These are phyloP conservation scores for Mycena alexandri DNA, from an alignment of 768 basidiomycete genomes.

Conservation along the genomic window DNA sequence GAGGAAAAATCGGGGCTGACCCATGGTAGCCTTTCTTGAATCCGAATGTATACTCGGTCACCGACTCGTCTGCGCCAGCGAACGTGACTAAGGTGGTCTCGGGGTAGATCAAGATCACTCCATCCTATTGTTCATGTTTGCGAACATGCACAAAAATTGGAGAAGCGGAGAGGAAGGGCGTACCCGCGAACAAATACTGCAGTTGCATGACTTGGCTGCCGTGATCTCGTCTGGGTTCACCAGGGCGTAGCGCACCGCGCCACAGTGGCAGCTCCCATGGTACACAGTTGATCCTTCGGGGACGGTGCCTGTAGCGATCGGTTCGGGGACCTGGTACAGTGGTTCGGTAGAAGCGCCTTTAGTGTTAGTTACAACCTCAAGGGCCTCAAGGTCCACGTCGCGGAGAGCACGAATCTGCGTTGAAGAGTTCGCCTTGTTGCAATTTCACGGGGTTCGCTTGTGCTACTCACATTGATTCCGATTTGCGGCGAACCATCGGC, in stretches of 20 bases:
- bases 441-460: too few species aligned
- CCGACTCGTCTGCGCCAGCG: conserved; percentile 9
- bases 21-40: conserved; percentile 8
- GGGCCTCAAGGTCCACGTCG: conserved; percentile 5
- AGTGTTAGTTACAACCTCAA: neutral
- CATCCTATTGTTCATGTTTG: conserved; percentile 7
- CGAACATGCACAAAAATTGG: too few species aligned
- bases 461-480: conserved; percentile 18
- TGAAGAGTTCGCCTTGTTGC: neutral
- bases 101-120: conserved; percentile 10
- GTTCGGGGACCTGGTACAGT: conserved; percentile 18
- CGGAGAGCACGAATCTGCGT: conserved; percentile 17
- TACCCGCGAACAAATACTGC: conserved; percentile 30
- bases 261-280: conserved; percentile 34
- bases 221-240: conserved; percentile 13
- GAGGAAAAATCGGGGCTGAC: conserved; percentile 7
- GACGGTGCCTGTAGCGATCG: neutral
- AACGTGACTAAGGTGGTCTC: conserved; percentile 11
- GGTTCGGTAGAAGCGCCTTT: neutral
- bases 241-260: conserved; percentile 23
- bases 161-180: neutral
- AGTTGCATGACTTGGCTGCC: conserved; percentile 19
- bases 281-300: conserved; percentile 12
- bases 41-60: conserved; percentile 14
- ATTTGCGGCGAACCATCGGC: neutral